A percentile compares a stretch with the other conserved stretches of the same genome.
Evolutionary conservation across 2,329 filamentous ascomycete genomes (phyloP).

Genomic region (Aspergillus floridensis): DNA sequence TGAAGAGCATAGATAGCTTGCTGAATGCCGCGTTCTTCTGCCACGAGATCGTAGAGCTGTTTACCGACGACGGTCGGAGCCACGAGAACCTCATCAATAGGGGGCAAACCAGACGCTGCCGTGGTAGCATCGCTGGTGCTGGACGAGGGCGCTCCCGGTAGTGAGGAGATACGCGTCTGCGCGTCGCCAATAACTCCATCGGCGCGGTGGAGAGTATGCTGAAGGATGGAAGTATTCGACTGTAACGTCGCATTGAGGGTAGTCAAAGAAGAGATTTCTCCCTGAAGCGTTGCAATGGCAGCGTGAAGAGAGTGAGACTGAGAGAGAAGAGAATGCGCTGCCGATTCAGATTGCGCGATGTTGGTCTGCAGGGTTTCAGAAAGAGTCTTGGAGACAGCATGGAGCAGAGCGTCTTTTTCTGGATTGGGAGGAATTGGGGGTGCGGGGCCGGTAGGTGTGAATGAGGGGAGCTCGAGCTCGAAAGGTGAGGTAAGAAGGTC

Average conservation of each 20-base stretch:
- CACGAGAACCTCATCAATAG: conserved; percentile 88
- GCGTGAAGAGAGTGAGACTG: conserved; percentile 74
- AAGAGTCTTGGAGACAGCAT: conserved; percentile 70
- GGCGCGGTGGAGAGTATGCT: conserved; percentile 72
- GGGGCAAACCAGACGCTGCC: conserved; percentile 54
- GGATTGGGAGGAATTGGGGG: conserved; percentile 94
- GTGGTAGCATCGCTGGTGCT: conserved; percentile 32
- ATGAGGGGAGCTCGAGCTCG: conserved; percentile 56
- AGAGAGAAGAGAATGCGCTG: conserved; percentile 70
- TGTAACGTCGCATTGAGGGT: conserved; percentile 68
- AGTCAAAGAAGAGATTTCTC: conserved; percentile 69
- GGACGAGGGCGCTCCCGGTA: conserved; percentile 19
- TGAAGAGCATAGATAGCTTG: conserved; percentile 73
- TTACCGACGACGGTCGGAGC: conserved; percentile 89
- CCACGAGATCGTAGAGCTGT: conserved; percentile 84
- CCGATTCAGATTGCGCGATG: conserved; percentile 69
- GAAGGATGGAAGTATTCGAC: conserved; percentile 75
- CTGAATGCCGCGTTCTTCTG: conserved; percentile 81
- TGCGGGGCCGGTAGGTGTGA: conserved; percentile 50
- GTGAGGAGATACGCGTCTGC: conserved; percentile 51
- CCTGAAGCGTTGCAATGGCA: conserved; percentile 67
- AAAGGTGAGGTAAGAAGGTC: conserved; percentile 65
- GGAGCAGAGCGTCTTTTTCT: conserved; percentile 84
- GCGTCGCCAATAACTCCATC: conserved; percentile 74
- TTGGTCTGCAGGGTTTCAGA: conserved; percentile 66